Base-by-base conservation (phyloP, 192 early-diverging fungal species). In the Paraglomus brasilianum region DNA sequence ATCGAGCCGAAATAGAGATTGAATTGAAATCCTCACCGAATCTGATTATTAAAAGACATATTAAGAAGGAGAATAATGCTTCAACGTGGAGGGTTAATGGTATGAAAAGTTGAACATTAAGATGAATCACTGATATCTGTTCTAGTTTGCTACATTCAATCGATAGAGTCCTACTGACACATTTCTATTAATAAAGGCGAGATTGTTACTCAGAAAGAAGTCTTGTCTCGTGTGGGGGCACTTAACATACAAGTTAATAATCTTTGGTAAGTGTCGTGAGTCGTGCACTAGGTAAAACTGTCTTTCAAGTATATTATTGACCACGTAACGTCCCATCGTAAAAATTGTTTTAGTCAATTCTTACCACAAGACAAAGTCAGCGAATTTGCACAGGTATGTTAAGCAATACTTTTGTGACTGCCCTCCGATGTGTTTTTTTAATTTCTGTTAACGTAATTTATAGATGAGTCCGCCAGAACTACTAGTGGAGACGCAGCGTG, bases 211-310 rank as follows among this genome's bases (percentile, higher is more conserved):
- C 85, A 89, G 39, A 82, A 80, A 38, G 88, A 89, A 22, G 85
- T 97, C 6, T 72, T 83, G 51, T 79, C 81, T n/a, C 82, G 75
- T 8, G 86, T 93, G 11, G 53, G 69, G 30, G 58, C 72, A 8
- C 76, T 96, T 59, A 84, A 91, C 59, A 91, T 99, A 60, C 95
- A 99, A 69, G 94, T 97, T 46, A 91, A 95, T 77, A 99, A 98
- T 70, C 76, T 99, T 50, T 99, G 97, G 90, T 91, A 85, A 58
- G 43, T 52, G 8, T 0, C 17, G 76, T 3, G 40, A 21, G 53
- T 17, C 14, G n/a, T n/a, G n/a, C n/a, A n/a, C n/a, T n/a, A n/a
- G n/a, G n/a, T 14, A 21, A 17, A 1, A 69, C 10, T 21, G 4
- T 46, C 8, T 30, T 79, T 1, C 9, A 50, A 10, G 47, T 56